These are phyloP conservation scores for Halenospora varia DNA, from an alignment of 495 filamentous ascomycete genomes.

Conservation along the genomic window DNA sequence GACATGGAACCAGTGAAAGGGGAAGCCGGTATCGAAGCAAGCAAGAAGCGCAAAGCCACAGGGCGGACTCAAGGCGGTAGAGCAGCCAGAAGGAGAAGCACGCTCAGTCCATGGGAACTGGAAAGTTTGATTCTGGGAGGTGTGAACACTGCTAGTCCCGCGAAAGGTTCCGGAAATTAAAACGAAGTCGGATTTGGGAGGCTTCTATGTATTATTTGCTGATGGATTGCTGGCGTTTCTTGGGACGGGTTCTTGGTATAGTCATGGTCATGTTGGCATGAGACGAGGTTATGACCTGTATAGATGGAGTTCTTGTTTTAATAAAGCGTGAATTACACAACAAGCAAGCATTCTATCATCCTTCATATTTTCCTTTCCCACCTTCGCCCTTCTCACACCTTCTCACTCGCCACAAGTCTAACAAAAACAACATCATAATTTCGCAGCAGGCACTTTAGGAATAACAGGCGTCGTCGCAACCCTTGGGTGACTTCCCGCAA, in stretches of 20 bases:
- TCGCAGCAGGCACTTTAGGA: not conserved
- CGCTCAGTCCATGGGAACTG: conserved; percentile 67
- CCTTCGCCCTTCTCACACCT: not conserved
- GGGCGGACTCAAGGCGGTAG: conserved; percentile 17
- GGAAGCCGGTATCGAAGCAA: conserved; percentile 31
- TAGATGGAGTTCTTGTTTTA: not conserved
- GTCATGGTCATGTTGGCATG: not conserved
- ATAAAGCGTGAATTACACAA: not conserved
- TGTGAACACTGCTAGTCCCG: conserved; percentile 2
- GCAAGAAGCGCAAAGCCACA: conserved; percentile 21
- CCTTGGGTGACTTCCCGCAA: conserved; percentile 28
- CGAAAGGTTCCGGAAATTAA: not conserved
- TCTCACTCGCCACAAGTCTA: not conserved
- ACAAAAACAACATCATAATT: not conserved
- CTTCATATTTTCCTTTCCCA: not conserved
- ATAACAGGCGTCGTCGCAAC: conserved; percentile 13
- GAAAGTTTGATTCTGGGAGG: conserved; percentile 52
- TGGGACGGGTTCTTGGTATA: not conserved
- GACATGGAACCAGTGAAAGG: conserved; percentile 40
- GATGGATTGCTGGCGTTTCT: not conserved
- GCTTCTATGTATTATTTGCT: not conserved
- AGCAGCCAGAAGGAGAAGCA: conserved; percentile 59
- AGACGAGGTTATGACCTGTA: not conserved
- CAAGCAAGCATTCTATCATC: not conserved
- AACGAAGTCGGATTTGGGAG: not conserved